Evolutionary conservation across 192 early-diverging fungal species (phyloP), one percentile per base, ranked within the genome.

Genomic region (Backusella circina): DNA sequence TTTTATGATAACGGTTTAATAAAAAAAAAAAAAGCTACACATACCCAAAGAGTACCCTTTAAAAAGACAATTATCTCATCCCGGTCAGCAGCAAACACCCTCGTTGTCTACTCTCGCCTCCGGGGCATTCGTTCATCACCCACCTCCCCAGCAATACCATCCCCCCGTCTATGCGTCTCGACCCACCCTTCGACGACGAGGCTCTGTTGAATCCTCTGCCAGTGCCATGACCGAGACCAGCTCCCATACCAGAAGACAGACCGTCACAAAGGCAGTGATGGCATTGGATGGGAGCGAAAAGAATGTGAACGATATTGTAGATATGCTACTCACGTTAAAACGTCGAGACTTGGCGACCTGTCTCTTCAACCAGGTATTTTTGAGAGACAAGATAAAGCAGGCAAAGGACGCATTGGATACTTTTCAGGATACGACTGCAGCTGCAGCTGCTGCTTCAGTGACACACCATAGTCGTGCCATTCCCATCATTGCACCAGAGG

Each of bases 311-410:
- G 83, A 82, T 39, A 84, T 84, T 37, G 81, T 82, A 5, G 83
- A 84, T 4, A 66, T 84, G 61, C 57, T 84, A 10, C 35, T 84
- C 35, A 78, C 80, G 3, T 70, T 84, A 32, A 82, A 75, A 36
- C 69, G 61, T 31, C 82, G 80, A 41, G 83, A 84, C 23, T 38
- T 81, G 21, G 67, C 81, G 2, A 31, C 77, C 2, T 84, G 83
- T 41, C 35, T 80, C 21, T 84, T 84, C n/a, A 84, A 84, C 57
- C 35, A 65, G 8, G 75, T 82, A 5, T 79, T 80, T 57, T 51
- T 84, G 23, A 54, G 67, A 28, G 79, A 74, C 7, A 82, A 73
- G 57, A 77, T 84, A 16, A 1, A 75, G 44, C 72, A 77, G 32
- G 83, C 83, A 3, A 78, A 75, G 47, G 36, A 61, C 31, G 83